Evolutionary conservation across 2,329 filamentous ascomycete species (phyloP), one percentile per base, ranked within the genome.

Genomic region (Pseudocercospora macadamiae): DNA sequence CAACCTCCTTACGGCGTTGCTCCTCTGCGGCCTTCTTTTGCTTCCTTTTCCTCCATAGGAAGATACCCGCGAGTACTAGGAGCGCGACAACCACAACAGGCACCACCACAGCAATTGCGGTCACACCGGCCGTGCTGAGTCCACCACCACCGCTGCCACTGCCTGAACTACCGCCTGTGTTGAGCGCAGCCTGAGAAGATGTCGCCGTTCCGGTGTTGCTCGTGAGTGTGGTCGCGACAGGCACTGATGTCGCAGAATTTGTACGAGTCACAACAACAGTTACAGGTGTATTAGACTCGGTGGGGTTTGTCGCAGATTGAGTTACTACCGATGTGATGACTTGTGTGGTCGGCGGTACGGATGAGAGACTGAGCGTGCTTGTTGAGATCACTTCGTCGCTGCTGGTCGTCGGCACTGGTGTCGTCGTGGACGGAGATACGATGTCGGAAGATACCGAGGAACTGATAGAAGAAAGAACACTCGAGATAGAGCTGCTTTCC

Each of bases 101-200:
- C 1, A 97, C 90, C 4, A 97, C 91, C 0, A 99, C 95, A 2
- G 93, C 93, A 51, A 97, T 87, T 6, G 95, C 93, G 62, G 96
- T 96, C 66, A 85, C 93, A 48, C 88, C 89, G 30, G 83, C 81
- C 48, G 82, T 82, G 65, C 73, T 78, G 6, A 93, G 76, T 2
- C 84, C 83, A 4, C 76, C 72, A n/a, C 71, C 67, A 5, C 57
- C 55, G 18, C 48, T 25, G 44, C 26, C 34, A 19, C 42, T 25
- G 14, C 44, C 47, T 23, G 56, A 54, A 21, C 26, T 21, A n/a
- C 47, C 47, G 14, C 54, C 60, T 7, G 56, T 64, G 39, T 64
- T 61, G 30, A 59, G 42, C 32, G 62, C 55, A 5, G 44, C 26
- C 7, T 45, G 28, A 18, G 64, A 62, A 6, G 62, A 57, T 19